Base-by-base conservation (phyloP, 176 grass and related monocot genomes). In the Cenchrus fungigraminus region DNA sequence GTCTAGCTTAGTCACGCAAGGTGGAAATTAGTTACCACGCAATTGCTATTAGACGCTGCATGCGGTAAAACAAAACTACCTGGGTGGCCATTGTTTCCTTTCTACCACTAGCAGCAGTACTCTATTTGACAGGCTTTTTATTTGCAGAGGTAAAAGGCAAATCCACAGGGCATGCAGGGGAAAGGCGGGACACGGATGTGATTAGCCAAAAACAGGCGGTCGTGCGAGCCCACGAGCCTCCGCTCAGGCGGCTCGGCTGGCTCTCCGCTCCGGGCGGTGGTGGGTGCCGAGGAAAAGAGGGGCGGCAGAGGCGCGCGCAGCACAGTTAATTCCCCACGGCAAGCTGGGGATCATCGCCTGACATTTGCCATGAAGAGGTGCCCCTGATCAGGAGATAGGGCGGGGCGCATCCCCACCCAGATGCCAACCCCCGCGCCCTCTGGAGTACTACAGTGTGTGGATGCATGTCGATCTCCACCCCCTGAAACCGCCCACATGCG, bases 351-450 rank as follows among this genome's bases (percentile, higher is more conserved):
- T 89, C 54, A 76, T 74, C 52, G 25, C 56, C 87, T 85, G 87
- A 89, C 77, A 76, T 43, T 89, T 89, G 71, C 87, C 71, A 69
- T 85, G 44, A 89, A 81, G 63, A 89, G 87, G 82, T 42, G 87
- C 8, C 71, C 75, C 77, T 85, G 77, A 51, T 81, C 87, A 85
- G 87, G 62, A 76, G 82, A 80, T 80, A 67, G 79, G 81, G 75
- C 67, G 12, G 37, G 37, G 3, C 37, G 37, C 37, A 40, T 4
- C 37, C 37, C 37, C 64, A 37, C 52, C 34, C 44, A 77, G 56
- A 83, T 76, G 59, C 15, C 62, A 61, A 47, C 57, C 80, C 74
- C 60, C 25, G 43, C 14, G 22, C 53, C 53, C 53, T 56, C 15
- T 56, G 53, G 37, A 40, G 37, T 40, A 4, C 31, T 32, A 32